A percentile compares a stretch with the other conserved stretches of the same genome.
These are phyloP conservation scores for Artemisia tridentata DNA, from an alignment of 129 eudicot genomes.

Conservation along the genomic window DNA sequence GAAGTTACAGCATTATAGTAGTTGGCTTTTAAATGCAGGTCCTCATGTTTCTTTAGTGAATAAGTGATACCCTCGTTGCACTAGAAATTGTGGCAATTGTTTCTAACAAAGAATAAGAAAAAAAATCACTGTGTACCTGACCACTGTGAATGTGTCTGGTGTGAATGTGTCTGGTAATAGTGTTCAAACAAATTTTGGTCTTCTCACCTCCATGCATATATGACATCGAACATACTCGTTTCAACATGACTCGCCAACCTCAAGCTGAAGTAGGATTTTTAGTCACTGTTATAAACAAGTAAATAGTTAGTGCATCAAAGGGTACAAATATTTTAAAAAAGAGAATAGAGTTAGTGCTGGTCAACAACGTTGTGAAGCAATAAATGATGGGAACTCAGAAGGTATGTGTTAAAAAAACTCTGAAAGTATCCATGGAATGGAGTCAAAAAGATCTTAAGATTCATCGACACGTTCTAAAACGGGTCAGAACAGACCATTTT, in stretches of 20 bases:
- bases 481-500: no score
- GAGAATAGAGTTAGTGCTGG: not conserved
- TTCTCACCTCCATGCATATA: conserved; percentile 30
- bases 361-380: not conserved
- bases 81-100: no score
- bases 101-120: not conserved
- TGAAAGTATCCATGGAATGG: no score
- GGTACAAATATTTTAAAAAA: not conserved
- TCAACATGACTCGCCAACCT: conserved; percentile 37
- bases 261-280: not conserved
- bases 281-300: not conserved
- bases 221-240: conserved; percentile 26
- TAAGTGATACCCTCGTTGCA: not conserved
- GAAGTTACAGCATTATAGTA: no score
- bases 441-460: no score
- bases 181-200: conserved; percentile 27
- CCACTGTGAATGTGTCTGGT: conserved; percentile 38
- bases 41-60: not conserved
- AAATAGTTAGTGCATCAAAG: not conserved
- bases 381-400: no score
- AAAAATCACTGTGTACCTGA: conserved; percentile 33
- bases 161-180: conserved; percentile 23
- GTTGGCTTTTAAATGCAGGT: no score
- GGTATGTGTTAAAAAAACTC: no score
- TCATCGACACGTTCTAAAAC: no score